Conservation (phyloP, 164 flowering plant species). For the Aristolochia fimbriata region DNA sequence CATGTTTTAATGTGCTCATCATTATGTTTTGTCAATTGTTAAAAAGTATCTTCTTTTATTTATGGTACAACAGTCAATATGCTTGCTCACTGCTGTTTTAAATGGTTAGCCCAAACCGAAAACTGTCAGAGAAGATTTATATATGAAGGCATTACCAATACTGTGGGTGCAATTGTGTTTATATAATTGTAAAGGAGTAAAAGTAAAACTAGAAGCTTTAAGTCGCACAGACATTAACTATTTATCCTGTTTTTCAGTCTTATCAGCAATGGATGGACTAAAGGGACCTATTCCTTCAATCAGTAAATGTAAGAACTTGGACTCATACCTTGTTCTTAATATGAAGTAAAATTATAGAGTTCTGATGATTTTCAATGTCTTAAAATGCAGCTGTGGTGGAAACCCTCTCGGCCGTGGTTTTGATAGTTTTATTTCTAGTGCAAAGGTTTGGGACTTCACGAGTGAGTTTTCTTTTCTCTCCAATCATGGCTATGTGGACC, state of each 20-base stretch:
- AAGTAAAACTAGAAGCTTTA: too few species aligned
- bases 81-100: too few species aligned
- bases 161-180: too few species aligned
- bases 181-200: too few species aligned
- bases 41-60: too few species aligned
- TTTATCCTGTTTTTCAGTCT: constrained; percentile 29
- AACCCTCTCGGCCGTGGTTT: constrained; percentile 51
- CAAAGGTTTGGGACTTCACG: constrained; percentile 74
- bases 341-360: neutral
- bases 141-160: too few species aligned
- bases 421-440: constrained; percentile 51
- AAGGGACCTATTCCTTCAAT: constrained; percentile 64
- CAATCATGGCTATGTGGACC: constrained; percentile 83
- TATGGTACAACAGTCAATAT: too few species aligned
- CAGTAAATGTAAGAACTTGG: constrained; percentile 43
- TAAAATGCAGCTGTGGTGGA: constrained; percentile 52
- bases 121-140: too few species aligned
- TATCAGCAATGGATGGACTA: constrained; percentile 79
- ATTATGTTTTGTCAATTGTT: too few species aligned
- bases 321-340: neutral
- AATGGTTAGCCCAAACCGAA: too few species aligned
- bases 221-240: neutral
- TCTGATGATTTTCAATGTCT: neutral
- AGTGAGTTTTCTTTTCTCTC: constrained; percentile 81
- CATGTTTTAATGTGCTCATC: too few species aligned